These are phyloP conservation scores for Golubevia pallescens DNA, from an alignment of 1,284 basidiomycete species.

Conservation along the genomic window DNA sequence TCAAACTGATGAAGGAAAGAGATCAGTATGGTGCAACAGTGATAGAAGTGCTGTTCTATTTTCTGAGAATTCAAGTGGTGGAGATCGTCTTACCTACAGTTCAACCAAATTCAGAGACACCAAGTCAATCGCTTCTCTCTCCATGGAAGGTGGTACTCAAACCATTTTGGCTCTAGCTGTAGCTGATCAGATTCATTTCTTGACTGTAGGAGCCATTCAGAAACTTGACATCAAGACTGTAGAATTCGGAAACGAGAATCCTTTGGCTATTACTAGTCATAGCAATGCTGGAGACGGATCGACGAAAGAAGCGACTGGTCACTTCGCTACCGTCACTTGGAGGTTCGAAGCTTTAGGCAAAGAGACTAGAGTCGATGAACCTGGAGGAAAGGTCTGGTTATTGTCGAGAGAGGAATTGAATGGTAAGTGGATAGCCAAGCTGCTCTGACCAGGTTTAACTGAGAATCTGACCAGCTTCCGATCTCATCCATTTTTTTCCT, in stretches of 20 bases:
- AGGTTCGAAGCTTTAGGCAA: background rate
- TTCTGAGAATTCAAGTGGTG: conserved; percentile 14
- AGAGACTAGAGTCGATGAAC: background rate
- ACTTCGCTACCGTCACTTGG: background rate
- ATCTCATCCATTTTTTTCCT: background rate
- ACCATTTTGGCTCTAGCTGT: conserved; percentile 20
- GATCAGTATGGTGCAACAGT: conserved; percentile 29
- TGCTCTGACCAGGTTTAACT: background rate
- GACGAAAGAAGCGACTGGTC: background rate
- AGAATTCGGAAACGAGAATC: conserved; percentile 36
- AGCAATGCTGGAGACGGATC: background rate
- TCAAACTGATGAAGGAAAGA: conserved; percentile 21
- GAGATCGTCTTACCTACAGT: conserved; percentile 30
- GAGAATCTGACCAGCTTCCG: background rate
- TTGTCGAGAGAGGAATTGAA: background rate
- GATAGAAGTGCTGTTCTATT: conserved; percentile 30
- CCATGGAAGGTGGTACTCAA: conserved; percentile 9
- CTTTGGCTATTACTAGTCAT: conserved; percentile 28
- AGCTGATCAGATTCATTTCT: conserved; percentile 19
- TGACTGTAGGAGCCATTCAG: conserved; percentile 23
- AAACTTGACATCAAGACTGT: conserved; percentile 34
- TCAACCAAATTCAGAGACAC: conserved; percentile 28
- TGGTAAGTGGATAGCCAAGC: background rate
- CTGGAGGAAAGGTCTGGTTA: background rate
- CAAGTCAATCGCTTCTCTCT: conserved; percentile 21